These are phyloP conservation scores for Botrytis hyacinthi DNA, from an alignment of 2,329 filamentous ascomycete species.

Conservation along the genomic window DNA sequence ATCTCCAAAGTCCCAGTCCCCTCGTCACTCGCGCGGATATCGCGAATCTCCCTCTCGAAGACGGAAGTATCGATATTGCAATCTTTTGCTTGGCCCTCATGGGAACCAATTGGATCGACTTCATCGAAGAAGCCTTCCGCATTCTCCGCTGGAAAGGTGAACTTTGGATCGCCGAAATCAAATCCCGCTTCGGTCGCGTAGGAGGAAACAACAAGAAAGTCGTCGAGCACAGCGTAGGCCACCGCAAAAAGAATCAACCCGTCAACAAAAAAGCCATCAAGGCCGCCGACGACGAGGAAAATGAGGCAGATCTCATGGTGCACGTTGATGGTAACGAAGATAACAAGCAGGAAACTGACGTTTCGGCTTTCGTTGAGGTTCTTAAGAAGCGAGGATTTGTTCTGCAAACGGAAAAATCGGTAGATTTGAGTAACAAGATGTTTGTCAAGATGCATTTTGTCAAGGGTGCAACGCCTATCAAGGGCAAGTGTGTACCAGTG, in stretches of 20 bases:
- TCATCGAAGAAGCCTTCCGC: slow-evolving; percentile 93
- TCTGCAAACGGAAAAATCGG: slow-evolving; percentile 61
- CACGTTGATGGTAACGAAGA: slow-evolving; percentile 68
- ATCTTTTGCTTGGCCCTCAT: slow-evolving; percentile 97
- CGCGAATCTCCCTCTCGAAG: slow-evolving; percentile 71
- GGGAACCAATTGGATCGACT: slow-evolving; percentile 98
- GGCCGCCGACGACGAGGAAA: slow-evolving; percentile 46
- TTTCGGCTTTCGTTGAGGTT: slow-evolving; percentile 81
- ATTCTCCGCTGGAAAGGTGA: slow-evolving; percentile 91
- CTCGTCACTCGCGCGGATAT: slow-evolving; percentile 89
- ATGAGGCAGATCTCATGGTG: slow-evolving; percentile 60
- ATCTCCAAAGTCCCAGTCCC: slow-evolving; percentile 73
- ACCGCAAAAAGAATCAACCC: slow-evolving; percentile 52
- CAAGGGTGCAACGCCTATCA: slow-evolving; percentile 72
- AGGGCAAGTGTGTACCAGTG: slow-evolving; percentile 67
- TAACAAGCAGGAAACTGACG: slow-evolving; percentile 73
- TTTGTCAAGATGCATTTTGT: slow-evolving; percentile 96
- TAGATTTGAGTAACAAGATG: slow-evolving; percentile 93
- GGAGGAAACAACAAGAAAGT: slow-evolving; percentile 48
- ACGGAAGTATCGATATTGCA: slow-evolving; percentile 77
- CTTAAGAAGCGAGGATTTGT: slow-evolving; percentile 79
- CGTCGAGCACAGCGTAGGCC: slow-evolving; percentile 69
- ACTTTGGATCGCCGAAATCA: slow-evolving; percentile 96
- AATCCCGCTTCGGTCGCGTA: slow-evolving; percentile 77
- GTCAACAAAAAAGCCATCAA: slow-evolving; percentile 47